phyloP scores from a whole-genome alignment of 345 rosid genomes.

The Litchi chinensis region DNA sequence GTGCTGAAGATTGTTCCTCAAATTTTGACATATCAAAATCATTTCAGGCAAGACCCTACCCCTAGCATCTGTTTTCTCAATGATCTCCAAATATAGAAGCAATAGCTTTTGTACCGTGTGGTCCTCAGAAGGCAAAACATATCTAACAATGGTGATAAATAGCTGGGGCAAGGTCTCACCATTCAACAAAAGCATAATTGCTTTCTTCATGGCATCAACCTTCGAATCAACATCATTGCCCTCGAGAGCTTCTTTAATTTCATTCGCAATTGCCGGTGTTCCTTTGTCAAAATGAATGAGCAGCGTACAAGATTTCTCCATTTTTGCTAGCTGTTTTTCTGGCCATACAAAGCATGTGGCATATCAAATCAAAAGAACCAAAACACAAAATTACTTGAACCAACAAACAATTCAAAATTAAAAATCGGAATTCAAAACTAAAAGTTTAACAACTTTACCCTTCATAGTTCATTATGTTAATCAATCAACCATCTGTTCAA shows the following conservation, averaged over 20 bases:
- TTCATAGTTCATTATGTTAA: background rate
- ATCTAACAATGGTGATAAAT: constrained; percentile 90
- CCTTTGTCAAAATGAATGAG: constrained; percentile 89
- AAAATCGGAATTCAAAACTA: background rate
- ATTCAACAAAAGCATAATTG: constrained; percentile 84
- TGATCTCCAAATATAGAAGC: constrained; percentile 84
- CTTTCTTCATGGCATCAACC: constrained; percentile 86
- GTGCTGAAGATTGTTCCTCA: constrained; percentile 95
- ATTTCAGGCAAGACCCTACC: constrained; percentile 90
- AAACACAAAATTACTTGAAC: background rate
- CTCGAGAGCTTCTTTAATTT: constrained; percentile 95
- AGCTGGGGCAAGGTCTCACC: constrained; percentile 95
- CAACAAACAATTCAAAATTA: background rate
- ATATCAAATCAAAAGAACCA: constrained; percentile 9
- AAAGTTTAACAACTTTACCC: background rate
- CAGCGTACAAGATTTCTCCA: constrained; percentile 92
- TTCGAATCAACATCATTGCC: constrained; percentile 68
- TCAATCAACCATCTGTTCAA: background rate
- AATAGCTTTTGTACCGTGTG: constrained; percentile 91
- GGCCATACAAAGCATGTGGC: constrained; percentile 10
- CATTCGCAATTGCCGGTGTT: constrained; percentile 76
- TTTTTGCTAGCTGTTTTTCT: constrained; percentile 25
- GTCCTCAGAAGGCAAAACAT: constrained; percentile 90
- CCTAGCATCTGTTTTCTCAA: constrained; percentile 76
- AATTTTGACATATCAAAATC: constrained; percentile 92